Evolutionary conservation across 805 yeast genomes (phyloP).

Genomic region (Candida corydali): DNA sequence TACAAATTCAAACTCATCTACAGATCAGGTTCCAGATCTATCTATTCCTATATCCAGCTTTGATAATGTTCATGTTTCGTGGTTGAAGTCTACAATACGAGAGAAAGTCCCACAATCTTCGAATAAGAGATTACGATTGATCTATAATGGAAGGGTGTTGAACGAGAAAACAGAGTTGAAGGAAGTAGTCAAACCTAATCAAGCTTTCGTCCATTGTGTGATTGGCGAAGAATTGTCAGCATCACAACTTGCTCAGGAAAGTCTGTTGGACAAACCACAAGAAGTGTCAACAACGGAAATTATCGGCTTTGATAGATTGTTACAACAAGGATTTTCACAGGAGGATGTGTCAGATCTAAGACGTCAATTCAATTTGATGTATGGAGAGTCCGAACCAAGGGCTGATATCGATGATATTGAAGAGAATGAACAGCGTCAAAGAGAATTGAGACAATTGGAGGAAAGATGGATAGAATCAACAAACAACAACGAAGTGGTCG

Average conservation of each 20-base stretch:
- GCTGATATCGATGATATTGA: slow-evolving; percentile 33
- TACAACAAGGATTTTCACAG: slow-evolving; percentile 78
- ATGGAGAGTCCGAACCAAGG: slow-evolving; percentile 17
- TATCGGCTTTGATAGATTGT: slow-evolving; percentile 79
- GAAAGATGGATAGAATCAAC: slow-evolving; percentile 88
- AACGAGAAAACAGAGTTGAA: slow-evolving; percentile 52
- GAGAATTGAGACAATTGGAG: slow-evolving; percentile 58
- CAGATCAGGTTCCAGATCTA: slow-evolving; percentile 21
- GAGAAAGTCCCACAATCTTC: slow-evolving; percentile 17
- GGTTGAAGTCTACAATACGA: slow-evolving; percentile 30
- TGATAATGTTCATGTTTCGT: slow-evolving; percentile 28
- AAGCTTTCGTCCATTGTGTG: slow-evolving; percentile 71
- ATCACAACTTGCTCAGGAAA: slow-evolving; percentile 58
- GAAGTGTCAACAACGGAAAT: slow-evolving; percentile 65
- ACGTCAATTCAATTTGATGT: slow-evolving; percentile 66
- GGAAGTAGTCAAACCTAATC: slow-evolving; percentile 39
- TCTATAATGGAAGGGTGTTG: slow-evolving; percentile 65
- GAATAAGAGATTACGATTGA: slow-evolving; percentile 55
- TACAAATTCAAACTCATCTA: slow-evolving; percentile 21
- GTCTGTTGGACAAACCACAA: slow-evolving; percentile 48
- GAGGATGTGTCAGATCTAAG: slow-evolving; percentile 72
- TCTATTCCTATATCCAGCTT: slow-evolving; percentile 25
- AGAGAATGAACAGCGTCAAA: slow-evolving; percentile 37
- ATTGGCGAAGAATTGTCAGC: slow-evolving; percentile 61
- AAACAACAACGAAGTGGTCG: slow-evolving; percentile 46